A percentile compares a stretch with the other conserved stretches of the same genome.
Conservation (phyloP, 129 eudicot species). For the Helianthus annuus region DNA sequence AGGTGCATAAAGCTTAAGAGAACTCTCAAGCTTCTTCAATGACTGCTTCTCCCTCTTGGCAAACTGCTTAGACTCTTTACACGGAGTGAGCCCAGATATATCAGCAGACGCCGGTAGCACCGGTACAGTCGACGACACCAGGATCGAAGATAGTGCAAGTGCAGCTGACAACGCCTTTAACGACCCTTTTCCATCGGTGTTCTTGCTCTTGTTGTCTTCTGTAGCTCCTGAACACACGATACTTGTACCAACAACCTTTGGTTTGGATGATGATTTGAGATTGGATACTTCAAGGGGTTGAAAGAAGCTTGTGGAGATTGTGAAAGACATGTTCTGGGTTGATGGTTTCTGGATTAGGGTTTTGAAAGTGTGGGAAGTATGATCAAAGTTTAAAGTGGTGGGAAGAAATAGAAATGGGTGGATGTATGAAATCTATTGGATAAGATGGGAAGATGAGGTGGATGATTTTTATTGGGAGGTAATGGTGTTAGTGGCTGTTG, state of each 20-base stretch:
- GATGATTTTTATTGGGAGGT: conserved; percentile 21
- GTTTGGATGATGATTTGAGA: conserved; percentile 26
- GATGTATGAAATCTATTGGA: conserved; percentile 27
- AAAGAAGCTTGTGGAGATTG: conserved; percentile 42
- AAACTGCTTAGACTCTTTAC: conserved; percentile 96
- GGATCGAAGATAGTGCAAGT: conserved; percentile 74
- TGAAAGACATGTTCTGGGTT: conserved; percentile 30
- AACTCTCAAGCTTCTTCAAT: conserved; percentile 76
- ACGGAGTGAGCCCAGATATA: conserved; percentile 86
- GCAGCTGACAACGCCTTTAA: conserved; percentile 84
- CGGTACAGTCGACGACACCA: conserved; percentile 68
- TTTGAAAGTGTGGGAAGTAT: neutral
- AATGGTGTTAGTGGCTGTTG: conserved; percentile 28
- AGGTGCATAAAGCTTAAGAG: conserved; percentile 86
- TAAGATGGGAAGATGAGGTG: conserved; percentile 41
- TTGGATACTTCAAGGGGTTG: conserved; percentile 37
- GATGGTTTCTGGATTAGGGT: neutral
- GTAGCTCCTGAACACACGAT: conserved; percentile 33
- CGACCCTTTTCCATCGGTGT: neutral
- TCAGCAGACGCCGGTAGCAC: conserved; percentile 80
- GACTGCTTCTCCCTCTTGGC: conserved; percentile 93
- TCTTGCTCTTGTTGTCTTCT: conserved; percentile 26
- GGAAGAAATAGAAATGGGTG: conserved; percentile 31
- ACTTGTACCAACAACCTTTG: conserved; percentile 11
- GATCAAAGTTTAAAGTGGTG: conserved; percentile 7